Percentiles rank a stretch among this genome's conserved stretches.
These are phyloP conservation scores for Ochetophila trinervis DNA, from an alignment of 306 rosid genomes.

Conservation along the genomic window DNA sequence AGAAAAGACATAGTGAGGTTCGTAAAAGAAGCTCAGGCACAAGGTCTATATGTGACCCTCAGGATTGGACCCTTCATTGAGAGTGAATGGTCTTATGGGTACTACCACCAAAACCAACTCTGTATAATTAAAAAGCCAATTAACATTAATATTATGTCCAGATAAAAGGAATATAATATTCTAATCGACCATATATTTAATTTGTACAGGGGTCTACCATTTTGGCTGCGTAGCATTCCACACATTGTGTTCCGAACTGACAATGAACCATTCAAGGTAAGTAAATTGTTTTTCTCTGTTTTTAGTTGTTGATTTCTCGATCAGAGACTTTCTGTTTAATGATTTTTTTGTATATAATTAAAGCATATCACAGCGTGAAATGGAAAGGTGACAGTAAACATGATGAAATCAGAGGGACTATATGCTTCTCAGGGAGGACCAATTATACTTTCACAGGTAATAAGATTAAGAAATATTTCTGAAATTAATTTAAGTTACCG, in stretches of 20 bases:
- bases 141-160: no score
- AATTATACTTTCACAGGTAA: constrained; percentile 85
- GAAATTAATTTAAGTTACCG: no score
- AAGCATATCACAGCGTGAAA: constrained; percentile 49
- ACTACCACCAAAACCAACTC: not conserved
- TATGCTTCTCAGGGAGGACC: constrained; percentile 94
- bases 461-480: no score
- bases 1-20: constrained; percentile 60
- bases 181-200: no score
- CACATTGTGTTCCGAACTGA: constrained; percentile 70
- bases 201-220: constrained; percentile 68
- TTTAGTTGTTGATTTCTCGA: not conserved
- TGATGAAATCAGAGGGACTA: constrained; percentile 72
- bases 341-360: not conserved
- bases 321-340: no score
- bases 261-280: constrained; percentile 76
- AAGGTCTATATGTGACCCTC: constrained; percentile 67
- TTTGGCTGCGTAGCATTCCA: constrained; percentile 76
- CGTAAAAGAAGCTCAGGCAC: constrained; percentile 69
- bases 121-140: not conserved
- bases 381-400: constrained; percentile 67
- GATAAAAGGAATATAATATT: no score
- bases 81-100: constrained; percentile 85
- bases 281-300: not conserved
- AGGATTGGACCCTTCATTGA: constrained; percentile 91